Conservation (phyloP, 2,329 filamentous ascomycete genomes). For the Bipolaris gigantea region DNA sequence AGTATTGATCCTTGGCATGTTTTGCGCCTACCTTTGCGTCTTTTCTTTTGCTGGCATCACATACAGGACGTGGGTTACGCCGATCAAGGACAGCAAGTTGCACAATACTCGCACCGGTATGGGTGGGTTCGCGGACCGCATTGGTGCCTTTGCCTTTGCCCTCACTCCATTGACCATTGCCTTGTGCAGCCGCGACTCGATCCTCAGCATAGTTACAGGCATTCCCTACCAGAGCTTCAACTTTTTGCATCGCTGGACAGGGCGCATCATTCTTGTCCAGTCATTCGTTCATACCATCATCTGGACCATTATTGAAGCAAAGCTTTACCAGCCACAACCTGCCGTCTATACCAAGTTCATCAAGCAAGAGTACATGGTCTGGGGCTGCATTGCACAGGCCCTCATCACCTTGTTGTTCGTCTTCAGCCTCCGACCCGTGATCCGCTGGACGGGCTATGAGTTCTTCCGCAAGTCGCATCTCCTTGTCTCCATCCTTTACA, state of each 20-base stretch:
- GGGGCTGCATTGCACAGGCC: conserved; percentile 6
- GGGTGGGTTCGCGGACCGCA: conserved; percentile 7
- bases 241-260: conserved; percentile 11
- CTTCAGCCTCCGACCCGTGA: conserved; percentile 10
- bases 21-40: conserved; percentile 4
- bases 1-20: conserved; percentile 5
- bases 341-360: conserved; percentile 5
- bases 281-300: conserved; percentile 9
- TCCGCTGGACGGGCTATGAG: conserved; percentile 11
- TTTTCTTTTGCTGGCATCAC: conserved; percentile 10
- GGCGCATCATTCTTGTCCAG: conserved; percentile 9
- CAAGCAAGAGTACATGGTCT: conserved; percentile 10
- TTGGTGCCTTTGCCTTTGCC: conserved; percentile 9
- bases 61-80: conserved; percentile 10
- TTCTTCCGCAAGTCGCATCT: conserved; percentile 11
- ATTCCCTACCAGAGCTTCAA: conserved; percentile 11
- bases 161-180: conserved; percentile 7
- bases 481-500: conserved; percentile 5
- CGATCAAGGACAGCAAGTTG: conserved; percentile 1
- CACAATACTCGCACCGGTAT: conserved; percentile 9
- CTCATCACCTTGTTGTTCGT: conserved; percentile 9
- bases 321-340: conserved; percentile 9
- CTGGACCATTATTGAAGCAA: conserved; percentile 8
- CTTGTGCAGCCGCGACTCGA: conserved; percentile 7
- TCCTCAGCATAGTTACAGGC: conserved; percentile 9